Evolutionary conservation across 2,329 filamentous ascomycete genomes (phyloP).

Genomic region (Xylaria sp.): DNA sequence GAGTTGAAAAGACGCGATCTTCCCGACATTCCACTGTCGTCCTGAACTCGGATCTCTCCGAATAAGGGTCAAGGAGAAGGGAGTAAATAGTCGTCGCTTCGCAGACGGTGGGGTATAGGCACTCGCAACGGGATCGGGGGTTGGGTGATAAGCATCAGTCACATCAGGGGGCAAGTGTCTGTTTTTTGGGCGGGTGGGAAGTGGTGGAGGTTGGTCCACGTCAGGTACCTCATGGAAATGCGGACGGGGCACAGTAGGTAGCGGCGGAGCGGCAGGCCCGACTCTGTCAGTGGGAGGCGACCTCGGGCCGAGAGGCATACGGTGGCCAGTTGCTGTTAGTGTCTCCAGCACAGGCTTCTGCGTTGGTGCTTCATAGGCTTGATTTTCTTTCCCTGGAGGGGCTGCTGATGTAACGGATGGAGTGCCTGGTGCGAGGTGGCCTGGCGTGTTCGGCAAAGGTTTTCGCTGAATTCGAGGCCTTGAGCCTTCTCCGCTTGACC

Average conservation of each 20-base stretch:
- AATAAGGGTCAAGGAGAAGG: constrained; percentile 68
- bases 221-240: constrained; percentile 8
- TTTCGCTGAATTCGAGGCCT: constrained; percentile 56
- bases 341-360: constrained; percentile 24
- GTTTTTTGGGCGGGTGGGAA: constrained; percentile 28
- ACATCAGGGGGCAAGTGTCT: constrained; percentile 1
- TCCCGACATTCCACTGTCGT: constrained; percentile 77
- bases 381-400: constrained; percentile 35
- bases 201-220: constrained; percentile 20
- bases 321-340: constrained; percentile 15
- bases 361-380: constrained; percentile 17
- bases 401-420: constrained; percentile 17
- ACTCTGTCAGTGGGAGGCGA: constrained; percentile 15
- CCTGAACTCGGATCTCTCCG: constrained; percentile 73
- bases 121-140: constrained; percentile 7
- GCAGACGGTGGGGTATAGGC: constrained; percentile 46
- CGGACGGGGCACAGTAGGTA: constrained; percentile 23
- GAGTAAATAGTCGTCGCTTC: constrained; percentile 45
- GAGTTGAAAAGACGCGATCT: constrained; percentile 61
- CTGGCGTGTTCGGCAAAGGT: constrained; percentile 47
- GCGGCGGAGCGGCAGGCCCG: constrained; percentile 18
- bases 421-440: constrained; percentile 26
- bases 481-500: constrained; percentile 52
- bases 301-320: constrained; percentile 33
- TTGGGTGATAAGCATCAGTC: not conserved